These are phyloP conservation scores for Pichia sp. DNA, from an alignment of 1,139 yeast genomes.

Conservation along the genomic window DNA sequence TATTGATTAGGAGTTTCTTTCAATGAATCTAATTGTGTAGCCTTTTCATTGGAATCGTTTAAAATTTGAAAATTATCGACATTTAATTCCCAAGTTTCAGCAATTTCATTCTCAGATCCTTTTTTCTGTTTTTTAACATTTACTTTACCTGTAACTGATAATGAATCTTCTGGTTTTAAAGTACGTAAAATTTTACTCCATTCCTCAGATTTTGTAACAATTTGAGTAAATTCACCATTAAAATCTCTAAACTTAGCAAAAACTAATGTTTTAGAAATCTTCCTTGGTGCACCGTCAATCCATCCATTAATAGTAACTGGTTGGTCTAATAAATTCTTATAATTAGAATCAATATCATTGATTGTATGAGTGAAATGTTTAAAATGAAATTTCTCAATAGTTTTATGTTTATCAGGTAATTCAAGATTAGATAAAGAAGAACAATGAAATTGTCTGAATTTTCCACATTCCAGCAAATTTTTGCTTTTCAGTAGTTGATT, in stretches of 20 bases:
- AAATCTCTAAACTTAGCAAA: conserved; percentile 74
- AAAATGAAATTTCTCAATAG: conserved; percentile 27
- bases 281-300: conserved; percentile 67
- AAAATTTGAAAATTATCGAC: conserved; percentile 48
- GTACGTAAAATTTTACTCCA: conserved; percentile 40
- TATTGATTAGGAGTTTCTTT: conserved; percentile 42
- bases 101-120: conserved; percentile 5
- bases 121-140: conserved; percentile 31
- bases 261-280: conserved; percentile 47
- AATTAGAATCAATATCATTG: conserved; percentile 16
- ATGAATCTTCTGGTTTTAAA: conserved; percentile 69
- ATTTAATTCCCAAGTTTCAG: conserved; percentile 46
- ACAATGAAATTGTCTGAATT: background rate
- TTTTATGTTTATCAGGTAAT: conserved; percentile 18
- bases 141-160: conserved; percentile 57
- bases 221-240: conserved; percentile 61
- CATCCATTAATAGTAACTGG: conserved; percentile 61
- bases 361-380: conserved; percentile 31
- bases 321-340: conserved; percentile 8
- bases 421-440: background rate
- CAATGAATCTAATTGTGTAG: conserved; percentile 64
- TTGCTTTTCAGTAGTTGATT: background rate
- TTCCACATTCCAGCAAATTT: background rate
- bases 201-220: conserved; percentile 44
- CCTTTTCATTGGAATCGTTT: conserved; percentile 55